These are phyloP conservation scores for Neofusicoccum laricinum DNA, from an alignment of 2,329 filamentous ascomycete species.

Conservation along the genomic window DNA sequence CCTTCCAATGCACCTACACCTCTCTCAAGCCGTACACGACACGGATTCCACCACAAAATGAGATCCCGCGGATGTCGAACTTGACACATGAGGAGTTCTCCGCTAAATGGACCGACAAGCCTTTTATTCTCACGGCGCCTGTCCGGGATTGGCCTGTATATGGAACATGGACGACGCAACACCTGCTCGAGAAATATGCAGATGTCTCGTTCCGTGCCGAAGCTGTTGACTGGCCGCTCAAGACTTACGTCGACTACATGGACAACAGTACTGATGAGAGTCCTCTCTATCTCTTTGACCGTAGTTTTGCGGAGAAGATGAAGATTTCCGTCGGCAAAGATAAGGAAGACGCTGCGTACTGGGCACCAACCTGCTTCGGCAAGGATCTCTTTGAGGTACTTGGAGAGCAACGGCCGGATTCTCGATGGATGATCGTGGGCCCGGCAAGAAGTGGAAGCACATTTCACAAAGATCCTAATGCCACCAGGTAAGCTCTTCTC, in stretches of 20 bases:
- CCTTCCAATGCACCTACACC: constrained; percentile 84
- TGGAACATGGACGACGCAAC: constrained; percentile 69
- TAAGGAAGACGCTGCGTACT: constrained; percentile 58
- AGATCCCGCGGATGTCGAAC: constrained; percentile 67
- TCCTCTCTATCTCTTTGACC: constrained; percentile 89
- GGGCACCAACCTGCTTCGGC: constrained; percentile 79
- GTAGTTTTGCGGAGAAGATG: constrained; percentile 85
- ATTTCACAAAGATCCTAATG: constrained; percentile 81
- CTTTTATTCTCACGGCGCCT: constrained; percentile 81
- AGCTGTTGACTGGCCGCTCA: constrained; percentile 86
- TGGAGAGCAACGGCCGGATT: constrained; percentile 74
- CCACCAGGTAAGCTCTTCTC: constrained; percentile 39
- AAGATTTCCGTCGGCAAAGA: constrained; percentile 59
- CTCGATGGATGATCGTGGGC: constrained; percentile 89
- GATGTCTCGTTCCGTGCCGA: constrained; percentile 78
- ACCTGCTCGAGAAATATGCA: constrained; percentile 62
- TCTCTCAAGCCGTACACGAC: constrained; percentile 63
- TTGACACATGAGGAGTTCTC: constrained; percentile 73
- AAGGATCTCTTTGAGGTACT: constrained; percentile 81
- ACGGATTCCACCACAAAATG: constrained; percentile 70
- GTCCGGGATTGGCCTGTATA: constrained; percentile 80
- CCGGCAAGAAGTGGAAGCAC: constrained; percentile 85
- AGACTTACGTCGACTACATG: constrained; percentile 83
- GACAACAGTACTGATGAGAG: constrained; percentile 76
- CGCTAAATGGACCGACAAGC: constrained; percentile 70